Conservation (phyloP, 768 basidiomycete species). For the Rossbeevera mucosa region DNA sequence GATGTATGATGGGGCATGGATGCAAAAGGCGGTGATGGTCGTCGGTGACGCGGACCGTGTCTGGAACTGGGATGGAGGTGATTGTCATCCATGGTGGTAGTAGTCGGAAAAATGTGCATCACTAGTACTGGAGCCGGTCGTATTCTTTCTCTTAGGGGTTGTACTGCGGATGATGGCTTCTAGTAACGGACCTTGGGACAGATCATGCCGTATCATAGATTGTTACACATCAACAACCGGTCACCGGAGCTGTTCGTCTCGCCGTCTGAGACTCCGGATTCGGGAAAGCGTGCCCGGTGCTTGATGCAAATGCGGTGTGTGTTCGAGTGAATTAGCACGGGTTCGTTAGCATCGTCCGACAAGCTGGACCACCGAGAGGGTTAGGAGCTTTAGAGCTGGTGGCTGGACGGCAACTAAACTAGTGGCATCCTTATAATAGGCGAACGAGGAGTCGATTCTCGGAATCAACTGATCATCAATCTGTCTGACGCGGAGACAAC, state of each 20-base stretch:
- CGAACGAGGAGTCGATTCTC: not conserved
- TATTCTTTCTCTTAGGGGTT: not conserved
- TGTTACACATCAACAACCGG: not conserved
- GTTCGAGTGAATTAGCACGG: not conserved
- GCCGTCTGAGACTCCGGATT: not conserved
- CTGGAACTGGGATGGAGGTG: slow-evolving; percentile 21
- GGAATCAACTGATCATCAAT: not conserved
- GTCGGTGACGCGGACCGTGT: slow-evolving; percentile 30
- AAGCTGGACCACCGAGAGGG: too few relatives aligned
- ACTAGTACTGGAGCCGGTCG: not conserved
- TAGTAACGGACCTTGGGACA: not conserved
- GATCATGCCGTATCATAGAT: not conserved
- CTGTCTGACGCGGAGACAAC: not conserved
- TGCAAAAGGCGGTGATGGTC: slow-evolving; percentile 34
- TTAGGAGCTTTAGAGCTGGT: not conserved
- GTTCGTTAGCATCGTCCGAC: not conserved
- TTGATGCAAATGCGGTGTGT: not conserved
- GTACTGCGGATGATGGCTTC: not conserved
- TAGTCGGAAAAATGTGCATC: not conserved
- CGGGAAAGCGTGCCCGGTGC: not conserved
- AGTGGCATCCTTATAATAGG: not conserved
- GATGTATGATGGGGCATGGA: slow-evolving; percentile 35
- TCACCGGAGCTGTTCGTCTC: not conserved
- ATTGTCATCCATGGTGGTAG: slow-evolving; percentile 20
- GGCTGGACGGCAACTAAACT: not conserved